Evolutionary conservation across 2,329 filamentous ascomycete species (phyloP), one percentile per base, ranked within the genome.

Genomic region (Grosmannia penicillata): DNA sequence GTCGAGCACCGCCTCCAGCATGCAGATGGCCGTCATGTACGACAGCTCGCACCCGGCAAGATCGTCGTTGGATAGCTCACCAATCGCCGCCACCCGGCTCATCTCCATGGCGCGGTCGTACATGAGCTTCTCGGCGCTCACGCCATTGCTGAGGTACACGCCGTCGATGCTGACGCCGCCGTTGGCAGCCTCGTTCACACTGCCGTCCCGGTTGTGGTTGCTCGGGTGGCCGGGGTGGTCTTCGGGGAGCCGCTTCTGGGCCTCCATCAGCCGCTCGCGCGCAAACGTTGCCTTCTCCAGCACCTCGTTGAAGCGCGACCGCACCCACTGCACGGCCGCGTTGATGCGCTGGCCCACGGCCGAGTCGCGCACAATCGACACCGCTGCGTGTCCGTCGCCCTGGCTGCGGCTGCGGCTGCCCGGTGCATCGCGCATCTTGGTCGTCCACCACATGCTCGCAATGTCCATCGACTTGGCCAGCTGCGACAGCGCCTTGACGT

Each of bases 41-140:
- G 86, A 87, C 21, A 94, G 77, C 53, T 96, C 87, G 53, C 89
- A 96, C 14, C 86, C 85, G 1, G 66, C 61, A 19, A 96, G 65
- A 56, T 96, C 87, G 45, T 91, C 83, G 41, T 89, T 86, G 2
- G 91, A 85, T 36, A 98, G 82, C 60, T 98, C 91, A 50, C 93
- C 93, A 53, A 96, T 91, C 8, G 91, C 91, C 8, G 91, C 89
- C 4, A 83, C 77, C 37, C 86, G 77, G 55, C 86, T 95, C 91
- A 98, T 96, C 56, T 98, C 91, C 18, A 96, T 65, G 1, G 91
- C 91, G 33, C 91, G 82, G 49, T 98, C 91, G 54, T 95, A 98
- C 86, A 98, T 95, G 33, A 98, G 66, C 59, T 87, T 94, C 62
- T 96, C 91, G 0, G 91, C 91, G 18, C 86, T 95, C 40, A 95